Evolutionary conservation across 2,329 filamentous ascomycete genomes (phyloP).

Genomic region (Diaporthe caulivora): DNA sequence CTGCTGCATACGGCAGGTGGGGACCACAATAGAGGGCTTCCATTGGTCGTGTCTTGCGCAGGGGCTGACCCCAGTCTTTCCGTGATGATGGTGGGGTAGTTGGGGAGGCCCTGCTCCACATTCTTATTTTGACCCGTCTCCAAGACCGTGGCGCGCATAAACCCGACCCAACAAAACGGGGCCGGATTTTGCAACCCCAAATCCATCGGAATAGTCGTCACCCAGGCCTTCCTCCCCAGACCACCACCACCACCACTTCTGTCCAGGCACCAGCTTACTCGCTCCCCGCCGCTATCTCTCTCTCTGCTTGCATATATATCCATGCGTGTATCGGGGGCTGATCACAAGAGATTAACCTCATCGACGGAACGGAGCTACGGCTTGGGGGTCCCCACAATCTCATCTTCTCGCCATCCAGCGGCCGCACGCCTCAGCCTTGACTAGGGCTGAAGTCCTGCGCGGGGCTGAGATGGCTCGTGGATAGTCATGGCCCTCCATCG

Average conservation of each 20-base stretch:
- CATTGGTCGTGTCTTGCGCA: neutral
- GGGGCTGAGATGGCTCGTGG: constrained; percentile 10
- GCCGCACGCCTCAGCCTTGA: constrained; percentile 26
- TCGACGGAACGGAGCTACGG: constrained; percentile 9
- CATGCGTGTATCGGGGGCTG: neutral
- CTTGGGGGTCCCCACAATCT: constrained; percentile 13
- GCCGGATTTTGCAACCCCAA: constrained; percentile 1
- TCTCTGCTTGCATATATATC: neutral
- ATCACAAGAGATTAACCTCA: constrained; percentile 3
- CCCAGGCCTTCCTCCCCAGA: neutral
- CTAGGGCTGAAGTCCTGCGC: constrained; percentile 25
- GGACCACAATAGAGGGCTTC: neutral
- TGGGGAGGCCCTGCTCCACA: constrained; percentile 4
- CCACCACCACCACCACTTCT: neutral
- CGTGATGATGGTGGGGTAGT: neutral
- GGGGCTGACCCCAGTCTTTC: neutral
- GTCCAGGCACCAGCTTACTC: constrained; percentile 22
- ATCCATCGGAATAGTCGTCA: neutral
- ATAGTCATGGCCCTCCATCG: neutral
- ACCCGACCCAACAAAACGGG: constrained; percentile 3
- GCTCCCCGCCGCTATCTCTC: no score
- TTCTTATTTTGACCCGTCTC: constrained; percentile 28
- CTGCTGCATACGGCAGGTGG: constrained; percentile 33
- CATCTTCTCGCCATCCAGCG: neutral
- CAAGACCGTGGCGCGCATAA: constrained; percentile 10